phyloP scores from a whole-genome alignment of 2,329 filamentous ascomycete species.

The Knoxdaviesia capensis region DNA sequence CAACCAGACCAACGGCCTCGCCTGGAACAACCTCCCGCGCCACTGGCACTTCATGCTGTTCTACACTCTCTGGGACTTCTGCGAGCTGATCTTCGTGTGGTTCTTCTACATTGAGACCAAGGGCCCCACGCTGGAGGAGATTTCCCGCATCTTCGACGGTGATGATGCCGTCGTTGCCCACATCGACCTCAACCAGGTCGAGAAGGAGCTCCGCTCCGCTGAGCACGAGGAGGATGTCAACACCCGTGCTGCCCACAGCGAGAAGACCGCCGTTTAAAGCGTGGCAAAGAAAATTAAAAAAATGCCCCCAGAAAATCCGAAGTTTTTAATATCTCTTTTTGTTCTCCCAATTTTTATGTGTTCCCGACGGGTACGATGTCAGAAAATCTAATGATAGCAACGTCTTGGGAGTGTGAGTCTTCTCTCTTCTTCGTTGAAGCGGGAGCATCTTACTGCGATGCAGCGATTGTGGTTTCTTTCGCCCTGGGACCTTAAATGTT shows the following conservation, averaged over 20 bases:
- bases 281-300: too few species aligned
- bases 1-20: slow-evolving; percentile 42
- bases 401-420: too few species aligned
- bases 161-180: slow-evolving; percentile 35
- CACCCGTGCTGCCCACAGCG: slow-evolving; percentile 4
- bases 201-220: slow-evolving; percentile 26
- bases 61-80: slow-evolving; percentile 41
- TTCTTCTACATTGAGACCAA: slow-evolving; percentile 52
- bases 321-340: too few species aligned
- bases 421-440: too few species aligned
- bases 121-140: slow-evolving; percentile 49
- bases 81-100: slow-evolving; percentile 41
- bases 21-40: slow-evolving; percentile 35
- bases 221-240: slow-evolving; percentile 16
- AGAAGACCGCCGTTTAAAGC: slow-evolving; percentile 8
- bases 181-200: slow-evolving; percentile 31
- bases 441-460: too few species aligned
- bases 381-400: too few species aligned
- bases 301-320: too few species aligned
- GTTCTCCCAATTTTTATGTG: too few species aligned
- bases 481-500: too few species aligned
- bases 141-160: slow-evolving; percentile 51
- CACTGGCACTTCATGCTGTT: slow-evolving; percentile 49
- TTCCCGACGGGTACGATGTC: too few species aligned
- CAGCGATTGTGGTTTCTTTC: too few species aligned